Conservation (phyloP, 2,329 filamentous ascomycete species). For the Paraphaeosphaeria minitans region DNA sequence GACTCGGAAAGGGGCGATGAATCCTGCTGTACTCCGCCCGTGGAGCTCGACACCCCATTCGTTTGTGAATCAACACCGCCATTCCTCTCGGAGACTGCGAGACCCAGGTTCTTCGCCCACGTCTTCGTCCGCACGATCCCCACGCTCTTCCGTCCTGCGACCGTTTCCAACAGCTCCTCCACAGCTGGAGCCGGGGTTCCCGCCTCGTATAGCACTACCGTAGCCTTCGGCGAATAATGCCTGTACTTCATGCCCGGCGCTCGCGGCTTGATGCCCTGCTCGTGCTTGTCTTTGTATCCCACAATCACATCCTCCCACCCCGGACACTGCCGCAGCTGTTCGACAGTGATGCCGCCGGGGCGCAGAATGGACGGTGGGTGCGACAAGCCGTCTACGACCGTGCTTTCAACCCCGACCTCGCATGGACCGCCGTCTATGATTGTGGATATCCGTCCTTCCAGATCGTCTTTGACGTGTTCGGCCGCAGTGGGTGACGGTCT, state of each 20-base stretch:
- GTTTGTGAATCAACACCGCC: conserved; percentile 4
- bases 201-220: conserved; percentile 80
- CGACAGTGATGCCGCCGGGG: conserved; percentile 85
- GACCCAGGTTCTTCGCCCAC: conserved; percentile 31
- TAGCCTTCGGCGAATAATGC: conserved; percentile 91
- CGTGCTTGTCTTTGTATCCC: conserved; percentile 76
- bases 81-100: conserved; percentile 12
- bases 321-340: conserved; percentile 71
- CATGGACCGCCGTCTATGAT: conserved; percentile 90
- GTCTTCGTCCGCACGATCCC: conserved; percentile 48
- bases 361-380: conserved; percentile 80
- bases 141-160: conserved; percentile 32
- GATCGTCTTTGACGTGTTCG: conserved; percentile 84
- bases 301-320: conserved; percentile 82
- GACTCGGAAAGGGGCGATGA: conserved; percentile 15
- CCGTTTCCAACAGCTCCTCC: conserved; percentile 35
- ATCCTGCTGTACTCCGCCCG: background rate
- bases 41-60: conserved; percentile 17
- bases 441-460: conserved; percentile 79
- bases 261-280: conserved; percentile 69
- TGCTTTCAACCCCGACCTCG: conserved; percentile 91
- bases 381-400: conserved; percentile 89
- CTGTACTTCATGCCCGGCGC: conserved; percentile 99
- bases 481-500: conserved; percentile 91
- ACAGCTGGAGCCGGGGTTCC: conserved; percentile 42